Evolutionary conservation across 192 early-diverging fungal genomes (phyloP), one percentile per base, ranked within the genome.

Genomic region (Allomyces macrogynus): DNA sequence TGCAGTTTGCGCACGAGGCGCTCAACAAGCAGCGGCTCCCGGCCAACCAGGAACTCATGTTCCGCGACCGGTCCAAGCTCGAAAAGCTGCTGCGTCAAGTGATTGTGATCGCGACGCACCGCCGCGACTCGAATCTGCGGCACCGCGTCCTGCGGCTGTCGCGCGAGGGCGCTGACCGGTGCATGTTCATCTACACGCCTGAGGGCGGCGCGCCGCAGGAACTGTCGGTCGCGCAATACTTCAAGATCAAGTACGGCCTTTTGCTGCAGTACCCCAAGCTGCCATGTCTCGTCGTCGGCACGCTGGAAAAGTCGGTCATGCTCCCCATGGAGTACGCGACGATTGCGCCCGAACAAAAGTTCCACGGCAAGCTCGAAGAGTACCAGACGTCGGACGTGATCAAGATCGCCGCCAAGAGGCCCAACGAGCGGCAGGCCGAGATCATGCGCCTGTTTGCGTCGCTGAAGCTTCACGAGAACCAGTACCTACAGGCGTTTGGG

Each of bases 311-410:
- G 54, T 80, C 82, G 62, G 70, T 77, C n/a, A 80, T 82, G 63
- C 71, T 96, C 32, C 95, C 95, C 42, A 85, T 98, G 76, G 95
- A 98, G 77, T 78, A 93, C 32, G 93, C 91, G 76, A 78, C 80
- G 24, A 80, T 98, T 26, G 72, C 86, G 40, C 77, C 84, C 32
- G 92, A 90, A 49, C 91, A 93, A 76, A 81, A 90, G 44, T 83
- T 89, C 69, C 72, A 83, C 68, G 78, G 87, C 67, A 91, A 91
- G 68, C 72, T 95, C 49, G 84, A 89, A 66, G 89, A 93, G 62
- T 74, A 73, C 32, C 86, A 92, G 77, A 95, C 92, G 0, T 85
- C 90, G 0, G 91, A 97, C 67, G 95, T 97, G 92, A 93, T 97
- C 69, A 88, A 84, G 32, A 91, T 89, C 69, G 92, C 91, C 0